Percentiles rank a stretch among this genome's conserved stretches.
phyloP scores from a whole-genome alignment of 2,329 filamentous ascomycete species.

The Septoria linicola region DNA sequence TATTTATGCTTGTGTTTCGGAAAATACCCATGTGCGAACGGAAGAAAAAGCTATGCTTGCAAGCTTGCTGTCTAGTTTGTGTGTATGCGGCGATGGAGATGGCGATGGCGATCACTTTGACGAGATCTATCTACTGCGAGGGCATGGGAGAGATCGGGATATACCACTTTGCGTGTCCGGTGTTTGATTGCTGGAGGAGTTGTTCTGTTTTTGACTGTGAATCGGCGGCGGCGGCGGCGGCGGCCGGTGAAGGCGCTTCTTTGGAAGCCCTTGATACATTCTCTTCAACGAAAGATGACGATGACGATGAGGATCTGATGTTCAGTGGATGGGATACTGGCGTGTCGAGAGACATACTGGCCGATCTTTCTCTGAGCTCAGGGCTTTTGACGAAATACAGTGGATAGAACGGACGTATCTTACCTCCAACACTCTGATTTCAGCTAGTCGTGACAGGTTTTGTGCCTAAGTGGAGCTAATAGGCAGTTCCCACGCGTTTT shows the following conservation, averaged over 20 bases:
- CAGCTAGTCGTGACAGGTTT: too few relatives aligned
- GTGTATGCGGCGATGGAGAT: too few relatives aligned
- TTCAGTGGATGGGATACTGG: too few relatives aligned
- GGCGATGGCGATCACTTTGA: too few relatives aligned
- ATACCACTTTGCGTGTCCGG: constrained; percentile 27
- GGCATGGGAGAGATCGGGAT: constrained; percentile 17
- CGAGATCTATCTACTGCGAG: too few relatives aligned
- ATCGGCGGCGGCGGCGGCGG: background rate
- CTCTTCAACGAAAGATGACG: background rate
- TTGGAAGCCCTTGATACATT: background rate
- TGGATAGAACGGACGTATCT: too few relatives aligned
- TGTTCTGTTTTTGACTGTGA: background rate
- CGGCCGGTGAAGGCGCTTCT: background rate
- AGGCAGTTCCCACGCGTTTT: too few relatives aligned
- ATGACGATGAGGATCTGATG: background rate
- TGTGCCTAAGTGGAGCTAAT: too few relatives aligned
- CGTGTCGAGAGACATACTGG: too few relatives aligned
- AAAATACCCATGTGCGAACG: constrained; percentile 23
- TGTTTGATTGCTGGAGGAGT: background rate
- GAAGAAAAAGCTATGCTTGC: constrained; percentile 23
- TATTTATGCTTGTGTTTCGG: constrained; percentile 22
- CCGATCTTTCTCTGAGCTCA: too few relatives aligned
- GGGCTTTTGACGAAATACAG: too few relatives aligned
- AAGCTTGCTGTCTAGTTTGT: constrained; percentile 8
- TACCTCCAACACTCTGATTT: too few relatives aligned